These are phyloP conservation scores for Tylopilus balloui DNA, from an alignment of 768 basidiomycete species.

Conservation along the genomic window DNA sequence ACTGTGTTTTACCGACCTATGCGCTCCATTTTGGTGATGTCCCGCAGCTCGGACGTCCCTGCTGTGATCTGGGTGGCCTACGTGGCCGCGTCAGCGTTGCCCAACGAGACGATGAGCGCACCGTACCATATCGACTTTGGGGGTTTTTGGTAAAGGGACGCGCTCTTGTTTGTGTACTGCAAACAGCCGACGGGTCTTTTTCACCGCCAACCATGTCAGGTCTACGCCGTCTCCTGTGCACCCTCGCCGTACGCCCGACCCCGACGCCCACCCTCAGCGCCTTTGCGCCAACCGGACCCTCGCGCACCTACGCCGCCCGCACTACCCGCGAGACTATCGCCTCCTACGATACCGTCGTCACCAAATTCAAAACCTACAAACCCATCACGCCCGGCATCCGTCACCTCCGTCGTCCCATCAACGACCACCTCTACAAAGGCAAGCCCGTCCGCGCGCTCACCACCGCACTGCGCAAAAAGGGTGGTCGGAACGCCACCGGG, in stretches of 20 bases:
- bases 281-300: slow-evolving; percentile 8
- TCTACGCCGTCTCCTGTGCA: slow-evolving; percentile 19
- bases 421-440: slow-evolving; percentile 79
- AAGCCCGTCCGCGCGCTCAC: slow-evolving; percentile 83
- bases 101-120: not conserved
- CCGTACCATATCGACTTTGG: slow-evolving; percentile 26
- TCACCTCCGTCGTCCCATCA: slow-evolving; percentile 78
- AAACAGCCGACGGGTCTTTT: slow-evolving; percentile 21
- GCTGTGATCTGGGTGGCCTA: slow-evolving; percentile 72
- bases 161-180: slow-evolving; percentile 31
- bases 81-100: slow-evolving; percentile 6
- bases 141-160: slow-evolving; percentile 16
- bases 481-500: slow-evolving; percentile 82
- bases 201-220: slow-evolving; percentile 8
- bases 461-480: slow-evolving; percentile 71
- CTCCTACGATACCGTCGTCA: slow-evolving; percentile 38
- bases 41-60: slow-evolving; percentile 73
- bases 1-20: slow-evolving; percentile 51
- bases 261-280: slow-evolving; percentile 6
- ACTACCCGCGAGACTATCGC: slow-evolving; percentile 29
- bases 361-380: slow-evolving; percentile 84
- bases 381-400: slow-evolving; percentile 84
- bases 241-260: slow-evolving; percentile 6
- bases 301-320: slow-evolving; percentile 35
- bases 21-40: slow-evolving; percentile 91